Percentiles rank a stretch among this genome's conserved stretches.
Evolutionary conservation across 2,329 filamentous ascomycete species (phyloP).

Genomic region (Cladosporium sp.): DNA sequence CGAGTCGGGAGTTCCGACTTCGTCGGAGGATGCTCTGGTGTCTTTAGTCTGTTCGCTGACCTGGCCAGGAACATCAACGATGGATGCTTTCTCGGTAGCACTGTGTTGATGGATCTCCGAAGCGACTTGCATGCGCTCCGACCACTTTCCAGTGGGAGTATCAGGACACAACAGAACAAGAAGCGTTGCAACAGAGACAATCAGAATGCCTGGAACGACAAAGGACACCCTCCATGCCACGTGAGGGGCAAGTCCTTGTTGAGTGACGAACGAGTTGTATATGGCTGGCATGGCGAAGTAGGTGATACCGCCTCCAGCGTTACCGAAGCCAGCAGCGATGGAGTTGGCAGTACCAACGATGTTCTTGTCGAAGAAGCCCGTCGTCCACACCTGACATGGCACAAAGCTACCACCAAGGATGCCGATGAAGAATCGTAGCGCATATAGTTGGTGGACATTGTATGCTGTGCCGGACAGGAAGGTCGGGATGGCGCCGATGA

Average conservation of each 20-base stretch:
- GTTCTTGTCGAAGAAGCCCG: conserved; percentile 89
- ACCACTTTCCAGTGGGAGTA: conserved; percentile 78
- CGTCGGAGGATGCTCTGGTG: conserved; percentile 16
- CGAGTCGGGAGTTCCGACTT: conserved; percentile 30
- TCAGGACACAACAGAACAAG: conserved; percentile 75
- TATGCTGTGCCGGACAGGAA: conserved; percentile 75
- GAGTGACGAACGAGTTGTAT: conserved; percentile 67
- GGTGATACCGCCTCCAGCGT: conserved; percentile 82
- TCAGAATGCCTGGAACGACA: conserved; percentile 75
- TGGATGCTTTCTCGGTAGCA: conserved; percentile 31
- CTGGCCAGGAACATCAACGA: conserved; percentile 50
- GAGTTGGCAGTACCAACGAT: conserved; percentile 86
- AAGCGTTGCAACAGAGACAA: conserved; percentile 60
- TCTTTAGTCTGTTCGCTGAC: conserved; percentile 39
- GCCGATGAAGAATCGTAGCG: conserved; percentile 74
- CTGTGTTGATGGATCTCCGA: conserved; percentile 50
- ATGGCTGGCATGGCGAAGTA: conserved; percentile 93
- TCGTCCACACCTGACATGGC: conserved; percentile 88
- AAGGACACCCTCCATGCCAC: conserved; percentile 82
- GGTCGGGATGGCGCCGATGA: conserved; percentile 74
- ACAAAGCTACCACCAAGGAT: conserved; percentile 76
- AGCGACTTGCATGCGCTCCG: conserved; percentile 60
- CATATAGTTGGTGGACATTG: conserved; percentile 63
- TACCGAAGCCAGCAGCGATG: conserved; percentile 78
- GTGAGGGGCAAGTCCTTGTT: conserved; percentile 58